These are phyloP conservation scores for Maudiozyma barnettii DNA, from an alignment of 805 yeast species.

Conservation along the genomic window DNA sequence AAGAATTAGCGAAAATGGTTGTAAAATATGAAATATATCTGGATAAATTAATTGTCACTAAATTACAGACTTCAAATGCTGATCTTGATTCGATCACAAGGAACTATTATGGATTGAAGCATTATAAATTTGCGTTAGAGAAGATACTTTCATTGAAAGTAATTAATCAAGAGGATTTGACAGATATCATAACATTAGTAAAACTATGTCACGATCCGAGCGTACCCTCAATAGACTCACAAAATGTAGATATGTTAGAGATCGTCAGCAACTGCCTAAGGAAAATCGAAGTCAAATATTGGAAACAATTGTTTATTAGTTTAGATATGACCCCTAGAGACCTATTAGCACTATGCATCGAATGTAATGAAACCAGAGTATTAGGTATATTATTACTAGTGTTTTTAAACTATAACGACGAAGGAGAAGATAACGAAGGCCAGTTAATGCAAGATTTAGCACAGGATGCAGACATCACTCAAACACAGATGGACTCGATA, in stretches of 20 bases:
- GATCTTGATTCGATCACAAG: conserved; percentile 14
- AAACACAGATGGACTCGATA: conserved; percentile 4
- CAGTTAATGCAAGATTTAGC: conserved; percentile 1
- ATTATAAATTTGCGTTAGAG: conserved; percentile 28
- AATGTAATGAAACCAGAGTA: conserved; percentile 24
- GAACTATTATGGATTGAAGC: conserved; percentile 17
- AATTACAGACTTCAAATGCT: conserved; percentile 3
- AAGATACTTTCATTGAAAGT: conserved; percentile 24
- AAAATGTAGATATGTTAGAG: conserved; percentile 17
- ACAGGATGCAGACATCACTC: neutral
- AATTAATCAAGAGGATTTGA: conserved; percentile 16
- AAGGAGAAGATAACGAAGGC: neutral
- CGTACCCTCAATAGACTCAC: conserved; percentile 4
- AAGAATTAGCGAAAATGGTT: conserved; percentile 12
- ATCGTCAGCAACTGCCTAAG: conserved; percentile 29
- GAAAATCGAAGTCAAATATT: conserved; percentile 27
- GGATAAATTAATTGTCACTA: conserved; percentile 22
- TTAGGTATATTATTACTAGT: conserved; percentile 26
- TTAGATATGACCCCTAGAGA: conserved; percentile 26
- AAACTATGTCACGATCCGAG: conserved; percentile 13
- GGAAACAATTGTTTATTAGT: conserved; percentile 22
- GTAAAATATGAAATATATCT: conserved; percentile 23
- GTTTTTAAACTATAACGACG: conserved; percentile 23
- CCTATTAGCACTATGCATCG: conserved; percentile 23
- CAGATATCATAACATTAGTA: conserved; percentile 18